phyloP scores from a whole-genome alignment of 768 basidiomycete species.

The Leccinum olivaceopallidum region DNA sequence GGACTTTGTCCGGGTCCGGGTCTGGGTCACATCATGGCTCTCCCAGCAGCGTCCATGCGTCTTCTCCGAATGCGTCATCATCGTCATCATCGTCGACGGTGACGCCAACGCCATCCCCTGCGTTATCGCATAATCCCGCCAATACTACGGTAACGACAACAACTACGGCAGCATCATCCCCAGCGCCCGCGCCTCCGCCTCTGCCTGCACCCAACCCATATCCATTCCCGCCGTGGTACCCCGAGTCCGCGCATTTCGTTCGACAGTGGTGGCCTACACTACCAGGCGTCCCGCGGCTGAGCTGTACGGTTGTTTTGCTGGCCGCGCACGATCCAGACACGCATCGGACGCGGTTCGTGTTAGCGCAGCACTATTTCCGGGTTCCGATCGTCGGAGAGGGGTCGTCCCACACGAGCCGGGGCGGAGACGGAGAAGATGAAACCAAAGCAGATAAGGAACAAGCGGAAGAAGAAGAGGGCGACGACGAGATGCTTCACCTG shows the following conservation, averaged over 20 bases:
- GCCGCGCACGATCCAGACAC: constrained; percentile 61
- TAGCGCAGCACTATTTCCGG: constrained; percentile 75
- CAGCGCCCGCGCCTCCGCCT: not conserved
- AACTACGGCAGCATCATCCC: not conserved
- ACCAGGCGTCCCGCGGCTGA: constrained; percentile 60
- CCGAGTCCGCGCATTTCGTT: constrained; percentile 75
- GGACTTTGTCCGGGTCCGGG: constrained; percentile 11
- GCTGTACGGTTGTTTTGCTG: constrained; percentile 71
- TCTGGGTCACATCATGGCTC: constrained; percentile 17
- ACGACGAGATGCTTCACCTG: constrained; percentile 61
- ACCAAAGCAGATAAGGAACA: not conserved
- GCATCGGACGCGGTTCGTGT: constrained; percentile 59
- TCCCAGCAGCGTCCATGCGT: not conserved
- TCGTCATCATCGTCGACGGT: not conserved
- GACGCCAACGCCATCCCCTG: constrained; percentile 13
- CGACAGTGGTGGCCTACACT: constrained; percentile 81
- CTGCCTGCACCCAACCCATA: constrained; percentile 52
- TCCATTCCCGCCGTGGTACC: constrained; percentile 68
- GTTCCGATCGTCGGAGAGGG: constrained; percentile 50
- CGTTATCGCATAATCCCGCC: not conserved
- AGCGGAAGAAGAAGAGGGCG: constrained; percentile 40
- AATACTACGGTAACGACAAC: not conserved
- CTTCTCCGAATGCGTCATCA: not conserved
- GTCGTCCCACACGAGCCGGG: not conserved
- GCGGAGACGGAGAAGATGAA: not conserved